These are phyloP conservation scores for Eruca vesicaria DNA, from an alignment of 441 rosid species.

Conservation along the genomic window DNA sequence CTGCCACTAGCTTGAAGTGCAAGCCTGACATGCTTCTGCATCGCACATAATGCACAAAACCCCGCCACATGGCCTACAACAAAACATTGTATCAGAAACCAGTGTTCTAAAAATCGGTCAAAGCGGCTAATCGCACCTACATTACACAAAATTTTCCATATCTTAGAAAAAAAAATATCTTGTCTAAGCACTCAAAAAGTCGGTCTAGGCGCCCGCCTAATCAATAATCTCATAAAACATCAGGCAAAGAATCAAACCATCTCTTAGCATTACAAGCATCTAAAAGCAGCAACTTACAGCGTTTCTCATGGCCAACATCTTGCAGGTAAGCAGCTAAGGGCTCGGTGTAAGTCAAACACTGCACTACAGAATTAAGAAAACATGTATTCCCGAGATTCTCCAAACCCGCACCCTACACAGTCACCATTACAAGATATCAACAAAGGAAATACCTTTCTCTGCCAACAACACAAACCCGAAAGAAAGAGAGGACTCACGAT, in stretches of 20 bases:
- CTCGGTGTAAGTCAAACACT: slow-evolving; percentile 92
- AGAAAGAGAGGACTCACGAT: slow-evolving; percentile 56
- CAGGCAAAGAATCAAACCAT: background rate
- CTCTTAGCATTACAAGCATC: background rate
- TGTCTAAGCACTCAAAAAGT: too few species aligned
- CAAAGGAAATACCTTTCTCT: background rate
- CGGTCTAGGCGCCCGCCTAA: too few species aligned
- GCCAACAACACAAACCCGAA: background rate
- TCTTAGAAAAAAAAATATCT: too few species aligned
- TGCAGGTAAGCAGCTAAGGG: slow-evolving; percentile 91
- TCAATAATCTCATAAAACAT: too few species aligned
- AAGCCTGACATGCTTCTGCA: slow-evolving; percentile 88
- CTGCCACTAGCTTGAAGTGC: slow-evolving; percentile 78
- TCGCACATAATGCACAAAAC: slow-evolving; percentile 97
- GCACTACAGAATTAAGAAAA: slow-evolving; percentile 90
- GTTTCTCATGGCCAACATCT: slow-evolving; percentile 76
- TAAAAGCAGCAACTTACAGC: slow-evolving; percentile 54
- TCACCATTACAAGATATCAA: background rate
- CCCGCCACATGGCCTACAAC: slow-evolving; percentile 86
- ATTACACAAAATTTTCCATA: too few species aligned
- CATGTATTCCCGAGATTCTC: slow-evolving; percentile 95
- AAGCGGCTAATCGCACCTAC: too few species aligned
- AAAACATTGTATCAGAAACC: too few species aligned
- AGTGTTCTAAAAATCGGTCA: too few species aligned
- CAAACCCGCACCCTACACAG: slow-evolving; percentile 90